Evolutionary conservation across 345 rosid species (phyloP), one percentile per base, ranked within the genome.

Genomic region (Jatropha curcas): DNA sequence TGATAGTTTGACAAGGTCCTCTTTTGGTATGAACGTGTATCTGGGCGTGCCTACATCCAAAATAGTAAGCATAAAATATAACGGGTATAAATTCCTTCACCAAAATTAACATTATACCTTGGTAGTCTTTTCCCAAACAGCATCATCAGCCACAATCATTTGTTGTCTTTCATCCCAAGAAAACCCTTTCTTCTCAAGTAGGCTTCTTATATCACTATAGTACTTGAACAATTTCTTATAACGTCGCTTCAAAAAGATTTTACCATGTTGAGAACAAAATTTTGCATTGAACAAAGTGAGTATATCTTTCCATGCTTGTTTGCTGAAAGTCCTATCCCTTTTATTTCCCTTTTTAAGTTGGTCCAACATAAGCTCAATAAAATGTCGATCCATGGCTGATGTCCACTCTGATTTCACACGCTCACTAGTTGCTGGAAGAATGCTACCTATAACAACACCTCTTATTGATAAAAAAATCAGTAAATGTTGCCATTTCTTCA

Each of bases 241-340:
- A 27, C 80, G 80, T 27, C 25, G 75, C 76, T 57, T 84, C 59
- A 86, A 66, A 74, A 80, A 51, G 43, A 71, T 71, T 72, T 67
- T 82, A 5, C 66, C 81, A 33, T 69, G 68, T 56, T 74, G 83
- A 52, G 63, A 62, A 76, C 74, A 20, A 71, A 84, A 84, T 71
- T 77, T 79, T 39, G 71, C 68, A 63, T 82, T 86, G 80, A 86
- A 84, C 61, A 74, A 63, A 65, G 72, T 59, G 27, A 84, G 80
- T 83, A 86, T 84, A 24, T 82, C 76, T 70, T 76, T 75, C 89
- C 89, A 86, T 46, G 86, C 84, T 31, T 69, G 75, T 67, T 74
- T 80, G 63, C 68, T 67, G 73, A 82, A 86, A 45, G 77, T 67
- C 48, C 67, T 76, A 35, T 68, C 75, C 41, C 55, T 73, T 69